phyloP scores from a whole-genome alignment of 106 monocot genomes.

The Xerophyta viscosa region DNA sequence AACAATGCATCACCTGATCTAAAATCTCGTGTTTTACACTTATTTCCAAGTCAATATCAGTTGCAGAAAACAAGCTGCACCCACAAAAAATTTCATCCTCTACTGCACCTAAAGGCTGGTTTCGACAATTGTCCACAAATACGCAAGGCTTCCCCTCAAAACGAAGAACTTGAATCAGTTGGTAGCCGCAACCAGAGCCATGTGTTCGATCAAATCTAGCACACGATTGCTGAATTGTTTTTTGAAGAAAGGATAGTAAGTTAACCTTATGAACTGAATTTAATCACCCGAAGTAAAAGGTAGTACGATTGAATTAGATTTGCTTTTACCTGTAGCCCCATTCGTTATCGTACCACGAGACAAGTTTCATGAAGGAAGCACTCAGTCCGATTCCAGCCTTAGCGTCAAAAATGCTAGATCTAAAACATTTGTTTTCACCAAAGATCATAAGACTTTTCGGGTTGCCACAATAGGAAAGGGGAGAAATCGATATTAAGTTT shows the following conservation, averaged over 20 bases:
- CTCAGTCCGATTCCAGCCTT: conserved; percentile 95
- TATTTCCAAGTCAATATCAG: background rate
- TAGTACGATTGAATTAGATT: background rate
- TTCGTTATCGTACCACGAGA: conserved; percentile 99
- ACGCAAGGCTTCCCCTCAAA: background rate
- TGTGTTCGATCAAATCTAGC: conserved; percentile 84
- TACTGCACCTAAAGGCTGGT: background rate
- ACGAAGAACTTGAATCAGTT: conserved; percentile 5
- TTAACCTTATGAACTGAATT: background rate
- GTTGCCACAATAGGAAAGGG: background rate
- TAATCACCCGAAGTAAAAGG: background rate
- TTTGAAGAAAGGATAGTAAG: background rate
- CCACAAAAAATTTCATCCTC: background rate
- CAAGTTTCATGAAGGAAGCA: conserved; percentile 85
- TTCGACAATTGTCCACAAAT: background rate
- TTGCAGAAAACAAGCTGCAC: background rate
- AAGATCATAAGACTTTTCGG: background rate
- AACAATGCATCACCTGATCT: no score
- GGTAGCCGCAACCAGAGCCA: conserved; percentile 60
- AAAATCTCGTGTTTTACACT: conserved; percentile 1
- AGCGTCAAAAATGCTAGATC: conserved; percentile 97
- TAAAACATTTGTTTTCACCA: conserved; percentile 7
- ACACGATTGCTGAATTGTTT: conserved; percentile 87
- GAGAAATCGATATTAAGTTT: no score
- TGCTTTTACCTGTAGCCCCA: conserved; percentile 87